Base-by-base conservation (phyloP, 495 filamentous ascomycete species). In the Penicillium waksmanii region DNA sequence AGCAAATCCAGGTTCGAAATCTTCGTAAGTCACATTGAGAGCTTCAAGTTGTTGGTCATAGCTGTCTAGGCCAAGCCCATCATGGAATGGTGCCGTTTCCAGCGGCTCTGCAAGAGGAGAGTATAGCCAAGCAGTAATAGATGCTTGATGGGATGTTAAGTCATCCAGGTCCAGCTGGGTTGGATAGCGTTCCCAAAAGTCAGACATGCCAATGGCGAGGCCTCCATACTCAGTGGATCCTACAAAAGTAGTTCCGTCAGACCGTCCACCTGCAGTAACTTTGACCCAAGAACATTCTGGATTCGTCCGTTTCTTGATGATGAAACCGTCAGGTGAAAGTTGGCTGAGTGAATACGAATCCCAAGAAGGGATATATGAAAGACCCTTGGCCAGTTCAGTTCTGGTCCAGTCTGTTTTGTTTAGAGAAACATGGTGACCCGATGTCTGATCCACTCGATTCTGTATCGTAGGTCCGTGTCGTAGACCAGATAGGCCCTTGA, bases 1-100 rank as follows among this genome's bases (percentile, higher is more conserved):
- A 46, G 72, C 70, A 52, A 77, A 78, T 1, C 73, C 78, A 4
- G 65, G 73, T 51, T 82, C 80, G 18, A 71, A 82, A 51, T 84
- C 81, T 43, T 84, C 81, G 55, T 84, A 84, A 0, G 81, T 84
- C n/a, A 82, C 75, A n/a, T 81, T 70, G 15, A 82, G 71, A 1
- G 77, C 81, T 31, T 82, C 77, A 0, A 80, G 53, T 51, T 84
- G 79, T 35, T 81, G 69, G 5, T 66, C 70, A 42, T 82, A 83
- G 0, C 72, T 75, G 51, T 81, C 71, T 43, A 77, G 47, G 0
- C 74, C 76, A 25, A 84, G 56, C 11, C 79, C 77, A 53, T 82
- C 79, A 31, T 84, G 81, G 60, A 74, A 84, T 1, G 79, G 76
- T 12, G 76, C 64, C 12, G 77, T 65, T 50, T 84, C 80, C 55